Conservation (phyloP, 495 filamentous ascomycete species). For the Podospora comata region DNA sequence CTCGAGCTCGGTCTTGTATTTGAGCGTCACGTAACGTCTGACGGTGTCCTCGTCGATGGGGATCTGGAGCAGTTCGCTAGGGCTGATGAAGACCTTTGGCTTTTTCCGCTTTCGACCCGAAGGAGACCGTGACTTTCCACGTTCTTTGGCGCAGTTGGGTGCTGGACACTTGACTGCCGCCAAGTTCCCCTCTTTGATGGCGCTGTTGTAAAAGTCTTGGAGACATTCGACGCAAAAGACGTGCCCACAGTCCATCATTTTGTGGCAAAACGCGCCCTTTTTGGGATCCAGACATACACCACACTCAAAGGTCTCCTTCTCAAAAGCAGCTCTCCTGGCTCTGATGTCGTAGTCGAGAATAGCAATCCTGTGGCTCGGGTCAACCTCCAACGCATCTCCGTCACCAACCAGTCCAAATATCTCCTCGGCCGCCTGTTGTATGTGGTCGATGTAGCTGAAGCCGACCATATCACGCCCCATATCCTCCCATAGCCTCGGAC, state of each 20-base stretch:
- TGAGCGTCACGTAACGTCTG: constrained; percentile 81
- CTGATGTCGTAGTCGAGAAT: constrained; percentile 78
- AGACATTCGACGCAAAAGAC: constrained; percentile 87
- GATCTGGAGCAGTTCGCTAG: constrained; percentile 85
- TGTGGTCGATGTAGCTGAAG: constrained; percentile 80
- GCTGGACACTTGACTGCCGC: constrained; percentile 70
- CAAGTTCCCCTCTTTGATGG: constrained; percentile 82
- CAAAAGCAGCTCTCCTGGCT: constrained; percentile 69
- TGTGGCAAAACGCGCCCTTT: constrained; percentile 78
- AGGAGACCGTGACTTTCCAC: constrained; percentile 30
- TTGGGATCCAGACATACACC: constrained; percentile 91
- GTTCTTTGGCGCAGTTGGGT: constrained; percentile 69
- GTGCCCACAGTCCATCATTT: constrained; percentile 73
- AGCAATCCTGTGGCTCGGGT: constrained; percentile 60
- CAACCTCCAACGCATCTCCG: constrained; percentile 51
- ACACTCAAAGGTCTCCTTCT: constrained; percentile 83
- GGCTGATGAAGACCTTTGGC: constrained; percentile 65
- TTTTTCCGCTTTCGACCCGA: constrained; percentile 39
- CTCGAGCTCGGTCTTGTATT: constrained; percentile 87
- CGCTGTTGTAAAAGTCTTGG: constrained; percentile 82
- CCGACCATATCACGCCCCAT: constrained; percentile 72
- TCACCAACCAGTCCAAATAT: constrained; percentile 68
- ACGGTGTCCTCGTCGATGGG: constrained; percentile 69
- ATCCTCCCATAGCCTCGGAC: constrained; percentile 72
- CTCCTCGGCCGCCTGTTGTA: constrained; percentile 74